Evolutionary conservation across 2,329 filamentous ascomycete genomes (phyloP).

Genomic region (Penicillium sp.): DNA sequence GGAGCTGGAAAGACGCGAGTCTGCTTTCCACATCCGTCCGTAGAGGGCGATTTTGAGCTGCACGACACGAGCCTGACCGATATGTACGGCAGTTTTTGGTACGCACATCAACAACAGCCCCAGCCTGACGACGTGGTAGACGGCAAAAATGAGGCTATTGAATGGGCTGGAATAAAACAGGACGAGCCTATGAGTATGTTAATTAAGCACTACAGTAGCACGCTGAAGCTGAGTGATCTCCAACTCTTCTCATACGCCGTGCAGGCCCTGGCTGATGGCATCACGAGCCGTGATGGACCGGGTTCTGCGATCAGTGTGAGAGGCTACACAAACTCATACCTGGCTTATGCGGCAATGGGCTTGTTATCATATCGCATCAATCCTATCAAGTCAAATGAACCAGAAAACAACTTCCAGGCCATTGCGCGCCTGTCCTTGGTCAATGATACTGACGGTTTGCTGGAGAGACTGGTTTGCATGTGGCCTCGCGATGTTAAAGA

Average conservation of each 20-base stretch:
- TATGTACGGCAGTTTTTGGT: constrained; percentile 18
- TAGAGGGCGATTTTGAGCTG: constrained; percentile 4
- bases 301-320: background rate
- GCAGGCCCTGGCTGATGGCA: constrained; percentile 13
- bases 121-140: constrained; percentile 15
- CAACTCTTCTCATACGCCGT: constrained; percentile 18
- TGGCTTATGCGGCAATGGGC: constrained; percentile 17
- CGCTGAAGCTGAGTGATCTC: constrained; percentile 15
- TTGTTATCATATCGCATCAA: constrained; percentile 21
- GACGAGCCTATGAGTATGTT: background rate
- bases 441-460: constrained; percentile 29
- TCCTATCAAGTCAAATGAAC: constrained; percentile 15
- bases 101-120: background rate
- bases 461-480: constrained; percentile 28
- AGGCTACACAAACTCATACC: constrained; percentile 3
- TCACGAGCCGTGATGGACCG: background rate
- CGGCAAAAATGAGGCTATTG: constrained; percentile 14
- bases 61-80: constrained; percentile 13
- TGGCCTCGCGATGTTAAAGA: constrained; percentile 5
- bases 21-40: background rate
- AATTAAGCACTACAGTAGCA: constrained; percentile 15
- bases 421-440: constrained; percentile 28
- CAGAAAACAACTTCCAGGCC: constrained; percentile 26
- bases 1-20: constrained; percentile 10
- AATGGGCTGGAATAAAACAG: background rate